Evolutionary conservation across 768 basidiomycete genomes (phyloP), one percentile per base, ranked within the genome.

Genomic region (Paxillus ammoniavirescens): DNA sequence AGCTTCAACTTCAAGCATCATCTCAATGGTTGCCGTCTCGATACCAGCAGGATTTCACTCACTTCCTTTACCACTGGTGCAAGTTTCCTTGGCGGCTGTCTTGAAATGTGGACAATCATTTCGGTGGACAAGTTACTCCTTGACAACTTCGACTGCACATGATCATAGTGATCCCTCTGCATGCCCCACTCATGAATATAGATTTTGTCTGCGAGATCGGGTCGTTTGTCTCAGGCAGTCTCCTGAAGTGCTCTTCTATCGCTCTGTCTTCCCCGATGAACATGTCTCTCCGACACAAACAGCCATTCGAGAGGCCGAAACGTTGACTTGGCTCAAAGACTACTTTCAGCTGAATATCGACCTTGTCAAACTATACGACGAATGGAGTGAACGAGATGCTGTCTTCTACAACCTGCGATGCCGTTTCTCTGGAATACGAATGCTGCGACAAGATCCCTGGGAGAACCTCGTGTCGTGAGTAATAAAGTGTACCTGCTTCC

Each of bases 361-460:
- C 65, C 78, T 98, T 8, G 68, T 75, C 17, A 64, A 68, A 21
- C 76, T 98, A 3, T 98, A 98, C 65, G 71, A 75, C 17, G 72
- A 85, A 56, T 99, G 96, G 96, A 74, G 82, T 31, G 60, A 63
- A 15, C 73, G 77, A 43, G 97, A 99, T 63, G 73, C 79, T 30
- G 83, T 94, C 50, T 97, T 98, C 66, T 75, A 81, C 21, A 75
- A 70, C 36, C 69, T 87, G 35, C 77, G 77, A 55, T 72, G 79
- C 18, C 78, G 87, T 17, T 90, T 94, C 57, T 69, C 79, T 52
- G 97, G 97, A 8, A 90, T 96, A 42, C 73, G 95, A 50, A 86
- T 98, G 54, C 70, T 98, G 38, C 78, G 91, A 63, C 95, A 98
- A 71, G 93, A 96, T 65, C 92, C 93, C 59, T 98, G 93, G 87